Percentiles rank a stretch among this genome's conserved stretches.
These are phyloP conservation scores for Asterochloris sp. DNA, from an alignment of 139 green algal species.

Conservation along the genomic window DNA sequence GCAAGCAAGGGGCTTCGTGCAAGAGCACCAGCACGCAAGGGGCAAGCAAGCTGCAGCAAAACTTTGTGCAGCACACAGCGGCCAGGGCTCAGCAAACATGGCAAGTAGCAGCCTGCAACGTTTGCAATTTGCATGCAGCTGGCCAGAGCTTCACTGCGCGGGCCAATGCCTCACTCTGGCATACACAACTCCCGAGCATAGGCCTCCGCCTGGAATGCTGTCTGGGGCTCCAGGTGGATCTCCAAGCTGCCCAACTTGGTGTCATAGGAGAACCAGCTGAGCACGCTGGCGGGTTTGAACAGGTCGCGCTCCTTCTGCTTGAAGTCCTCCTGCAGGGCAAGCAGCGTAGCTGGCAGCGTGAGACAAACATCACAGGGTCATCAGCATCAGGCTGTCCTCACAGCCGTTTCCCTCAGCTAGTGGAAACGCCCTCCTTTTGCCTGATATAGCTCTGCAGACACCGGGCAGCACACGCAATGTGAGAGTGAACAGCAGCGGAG, in stretches of 20 bases:
- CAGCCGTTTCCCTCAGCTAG: too few species aligned
- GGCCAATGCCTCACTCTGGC: background rate
- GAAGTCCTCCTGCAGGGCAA: conserved; percentile 39
- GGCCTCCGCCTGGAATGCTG: conserved; percentile 78
- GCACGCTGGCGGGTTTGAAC: conserved; percentile 60
- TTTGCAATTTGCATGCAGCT: too few species aligned
- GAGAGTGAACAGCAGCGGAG: background rate
- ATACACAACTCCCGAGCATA: conserved; percentile 60
- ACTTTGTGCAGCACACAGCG: too few species aligned
- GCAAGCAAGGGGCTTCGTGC: too few species aligned
- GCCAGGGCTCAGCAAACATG: too few species aligned
- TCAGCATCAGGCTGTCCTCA: too few species aligned
- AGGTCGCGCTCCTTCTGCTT: conserved; percentile 49
- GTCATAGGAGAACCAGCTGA: conserved; percentile 79
- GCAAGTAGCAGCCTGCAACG: too few species aligned
- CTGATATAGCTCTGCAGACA: background rate
- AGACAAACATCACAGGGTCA: too few species aligned
- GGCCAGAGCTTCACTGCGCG: too few species aligned
- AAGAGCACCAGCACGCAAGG: too few species aligned
- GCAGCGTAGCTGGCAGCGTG: background rate
- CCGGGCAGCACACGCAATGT: background rate
- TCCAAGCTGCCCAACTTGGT: conserved; percentile 56
- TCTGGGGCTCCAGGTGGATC: conserved; percentile 66
- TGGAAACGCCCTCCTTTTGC: too few species aligned
- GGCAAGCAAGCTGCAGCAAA: too few species aligned